Base-by-base conservation (phyloP, 164 flowering plant genomes). In the Tinospora cordifolia region DNA sequence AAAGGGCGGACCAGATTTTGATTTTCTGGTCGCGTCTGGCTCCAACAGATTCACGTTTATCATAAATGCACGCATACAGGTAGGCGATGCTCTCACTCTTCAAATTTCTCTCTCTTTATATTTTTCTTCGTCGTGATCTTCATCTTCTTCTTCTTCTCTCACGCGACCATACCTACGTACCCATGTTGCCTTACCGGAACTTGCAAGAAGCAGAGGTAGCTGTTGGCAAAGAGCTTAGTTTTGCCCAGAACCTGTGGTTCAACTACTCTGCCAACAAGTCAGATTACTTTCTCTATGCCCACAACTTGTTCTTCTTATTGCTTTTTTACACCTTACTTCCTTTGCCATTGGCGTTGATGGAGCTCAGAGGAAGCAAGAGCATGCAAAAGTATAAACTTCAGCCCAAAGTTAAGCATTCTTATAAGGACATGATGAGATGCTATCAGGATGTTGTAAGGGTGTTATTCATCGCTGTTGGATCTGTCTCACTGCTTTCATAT, bases 401-500 rank as follows among this genome's bases (percentile, higher is more conserved):
- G 79, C 93, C 96, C 67, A 91, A 88, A 58, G 88, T 85, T 2
- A 78, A 76, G 69, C 24, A 79, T 46, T 67, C 91, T 0, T 58
- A 72, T 0, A 3, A 70, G 6, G 87, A 87, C 15, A 78, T 86
- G 71, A 17, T 85, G 27, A 63, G 66, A 34, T 93, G 98, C 78
- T 93, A 90, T 75, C 87, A 80, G 76, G 85, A 84, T 22, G 93
- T 87, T 14, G 79, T 90, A 85, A 17, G 66, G 17, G 79, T 75
- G 78, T 91, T 91, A 68, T 46, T 89, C 24, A 69, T 84, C 64
- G 87, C 82, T 25, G 88, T 91, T 2, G 96, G 93, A 10, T 96
- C 97, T 44, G 82, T 93, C 6, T 94, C 90, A 71, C 85, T 93
- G 69, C 76, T 86, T 22, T 88, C 97, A 1, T 90, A 83, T 54